phyloP scores from a whole-genome alignment of 805 yeast species.

The Wickerhamiella cacticola region DNA sequence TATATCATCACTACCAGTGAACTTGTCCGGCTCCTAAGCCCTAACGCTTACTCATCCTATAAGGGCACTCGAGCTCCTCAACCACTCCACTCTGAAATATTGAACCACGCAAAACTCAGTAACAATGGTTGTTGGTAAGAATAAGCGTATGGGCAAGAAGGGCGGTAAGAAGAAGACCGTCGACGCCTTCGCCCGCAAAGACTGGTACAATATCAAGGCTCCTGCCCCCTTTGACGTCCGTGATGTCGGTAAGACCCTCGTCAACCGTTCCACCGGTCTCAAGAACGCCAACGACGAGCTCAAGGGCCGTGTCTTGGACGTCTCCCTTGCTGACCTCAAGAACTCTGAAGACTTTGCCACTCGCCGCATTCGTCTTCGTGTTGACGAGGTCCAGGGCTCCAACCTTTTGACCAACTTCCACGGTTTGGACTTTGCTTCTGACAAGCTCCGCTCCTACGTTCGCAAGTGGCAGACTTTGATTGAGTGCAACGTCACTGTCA shows the following conservation, averaged over 20 bases:
- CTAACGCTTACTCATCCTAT: neutral
- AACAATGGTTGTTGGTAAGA: slow-evolving; percentile 73
- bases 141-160: slow-evolving; percentile 83
- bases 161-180: slow-evolving; percentile 98
- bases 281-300: slow-evolving; percentile 94
- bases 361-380: slow-evolving; percentile 96
- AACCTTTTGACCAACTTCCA: slow-evolving; percentile 98
- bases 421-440: slow-evolving; percentile 96
- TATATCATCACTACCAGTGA: neutral
- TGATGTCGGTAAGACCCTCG: slow-evolving; percentile 96
- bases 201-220: slow-evolving; percentile 97
- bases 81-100: slow-evolving; percentile 4
- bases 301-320: slow-evolving; percentile 95
- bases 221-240: slow-evolving; percentile 98
- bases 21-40: no score
- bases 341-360: slow-evolving; percentile 97
- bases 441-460: slow-evolving; percentile 93
- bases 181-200: slow-evolving; percentile 99
- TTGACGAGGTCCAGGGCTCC: slow-evolving; percentile 98
- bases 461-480: slow-evolving; percentile 99
- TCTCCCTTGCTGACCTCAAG: slow-evolving; percentile 92
- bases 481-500: slow-evolving; percentile 96
- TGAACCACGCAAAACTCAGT: slow-evolving; percentile 2
- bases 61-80: neutral
- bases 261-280: slow-evolving; percentile 97